These are phyloP conservation scores for Cryptosporidium meleagridis DNA, from an alignment of 169 alveolate species.

Conservation along the genomic window DNA sequence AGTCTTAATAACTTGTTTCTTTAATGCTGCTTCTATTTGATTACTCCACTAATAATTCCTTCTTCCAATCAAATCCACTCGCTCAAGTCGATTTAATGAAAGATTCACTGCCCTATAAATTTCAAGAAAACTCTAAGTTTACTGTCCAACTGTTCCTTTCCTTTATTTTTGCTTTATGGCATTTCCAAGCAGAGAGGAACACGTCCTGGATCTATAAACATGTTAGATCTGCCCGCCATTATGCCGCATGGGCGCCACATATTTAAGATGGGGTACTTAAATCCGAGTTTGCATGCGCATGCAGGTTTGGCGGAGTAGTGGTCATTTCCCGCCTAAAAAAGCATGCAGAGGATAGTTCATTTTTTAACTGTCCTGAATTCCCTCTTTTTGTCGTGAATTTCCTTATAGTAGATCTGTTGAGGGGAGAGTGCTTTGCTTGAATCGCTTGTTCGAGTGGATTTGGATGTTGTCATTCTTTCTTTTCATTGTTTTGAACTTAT, in stretches of 20 bases:
- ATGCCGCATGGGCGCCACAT: neutral
- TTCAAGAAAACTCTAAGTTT: constrained; percentile 22
- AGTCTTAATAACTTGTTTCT: neutral
- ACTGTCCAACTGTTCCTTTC: constrained; percentile 30
- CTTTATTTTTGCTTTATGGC: constrained; percentile 1
- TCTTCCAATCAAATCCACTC: constrained; percentile 25
- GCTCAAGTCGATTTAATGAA: constrained; percentile 1
- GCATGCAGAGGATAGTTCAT: neutral
- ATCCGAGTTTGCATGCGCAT: constrained; percentile 11
- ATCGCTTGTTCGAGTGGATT: neutral
- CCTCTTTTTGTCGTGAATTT: neutral
- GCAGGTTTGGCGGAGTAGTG: neutral
- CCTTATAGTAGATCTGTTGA: neutral
- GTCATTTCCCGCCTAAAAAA: neutral
- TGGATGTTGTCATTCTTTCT: neutral
- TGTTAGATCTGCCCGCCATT: constrained; percentile 59
- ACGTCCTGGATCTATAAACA: constrained; percentile 63
- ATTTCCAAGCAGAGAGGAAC: neutral
- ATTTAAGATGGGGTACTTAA: neutral
- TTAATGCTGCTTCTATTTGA: neutral
- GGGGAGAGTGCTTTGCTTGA: neutral
- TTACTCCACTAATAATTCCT: neutral
- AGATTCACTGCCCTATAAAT: constrained; percentile 17
- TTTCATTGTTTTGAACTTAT: neutral
- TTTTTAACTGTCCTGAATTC: neutral